A percentile compares a stretch with the other conserved stretches of the same genome.
Conservation (phyloP, 2,329 filamentous ascomycete species). For the Leptosphaerulina australis region DNA sequence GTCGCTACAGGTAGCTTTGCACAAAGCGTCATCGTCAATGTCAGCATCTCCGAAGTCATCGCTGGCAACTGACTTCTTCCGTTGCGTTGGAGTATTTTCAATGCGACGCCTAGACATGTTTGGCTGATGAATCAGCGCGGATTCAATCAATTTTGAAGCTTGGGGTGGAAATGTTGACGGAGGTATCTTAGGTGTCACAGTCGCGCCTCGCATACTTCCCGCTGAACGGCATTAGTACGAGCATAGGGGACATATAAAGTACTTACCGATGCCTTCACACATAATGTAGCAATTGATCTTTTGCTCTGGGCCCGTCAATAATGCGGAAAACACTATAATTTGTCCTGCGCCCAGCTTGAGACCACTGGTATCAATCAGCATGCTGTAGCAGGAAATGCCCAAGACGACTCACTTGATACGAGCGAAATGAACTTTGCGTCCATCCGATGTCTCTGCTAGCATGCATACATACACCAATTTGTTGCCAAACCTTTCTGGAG, state of each 20-base stretch:
- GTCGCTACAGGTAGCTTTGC: conserved; percentile 49
- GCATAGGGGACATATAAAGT: fast-evolving
- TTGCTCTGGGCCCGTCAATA: conserved; percentile 61
- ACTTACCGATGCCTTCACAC: conserved; percentile 79
- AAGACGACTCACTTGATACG: conserved; percentile 57
- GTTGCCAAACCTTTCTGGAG: conserved; percentile 66
- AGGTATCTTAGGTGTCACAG: conserved; percentile 58
- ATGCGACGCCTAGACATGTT: conserved; percentile 43
- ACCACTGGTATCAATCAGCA: conserved; percentile 59
- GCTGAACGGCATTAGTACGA: conserved; percentile 49
- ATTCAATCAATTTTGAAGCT: conserved; percentile 17
- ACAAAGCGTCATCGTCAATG: conserved; percentile 60
- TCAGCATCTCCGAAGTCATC: conserved; percentile 62
- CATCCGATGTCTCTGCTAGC: conserved; percentile 73
- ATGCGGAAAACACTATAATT: conserved; percentile 64
- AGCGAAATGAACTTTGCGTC: conserved; percentile 70
- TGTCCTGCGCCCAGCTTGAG: conserved; percentile 67
- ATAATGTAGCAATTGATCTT: conserved; percentile 72
- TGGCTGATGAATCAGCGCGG: conserved; percentile 21
- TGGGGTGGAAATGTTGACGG: conserved; percentile 51
- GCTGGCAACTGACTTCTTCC: conserved; percentile 22
- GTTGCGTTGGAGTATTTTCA: conserved; percentile 18
- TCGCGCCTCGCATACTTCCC: conserved; percentile 62
- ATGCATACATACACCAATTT: conserved; percentile 73
- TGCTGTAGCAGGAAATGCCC: not conserved